phyloP scores from a whole-genome alignment of 2,329 filamentous ascomycete species.

The Fusarium liriodendri region DNA sequence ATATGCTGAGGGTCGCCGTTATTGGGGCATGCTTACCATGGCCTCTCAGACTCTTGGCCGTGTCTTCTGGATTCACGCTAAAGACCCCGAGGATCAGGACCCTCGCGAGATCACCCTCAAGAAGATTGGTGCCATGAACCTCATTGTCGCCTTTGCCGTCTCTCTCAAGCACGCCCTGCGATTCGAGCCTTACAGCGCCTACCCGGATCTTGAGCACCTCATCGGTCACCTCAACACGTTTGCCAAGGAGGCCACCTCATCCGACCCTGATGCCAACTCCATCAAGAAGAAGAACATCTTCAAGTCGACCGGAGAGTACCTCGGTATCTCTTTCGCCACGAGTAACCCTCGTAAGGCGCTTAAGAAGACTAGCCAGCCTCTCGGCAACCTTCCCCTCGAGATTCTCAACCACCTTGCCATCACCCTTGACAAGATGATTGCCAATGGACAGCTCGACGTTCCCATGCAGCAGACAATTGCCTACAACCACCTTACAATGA shows the following conservation, averaged over 20 bases:
- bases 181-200: slow-evolving; percentile 84
- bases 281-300: slow-evolving; percentile 62
- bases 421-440: slow-evolving; percentile 72
- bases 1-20: slow-evolving; percentile 72
- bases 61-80: slow-evolving; percentile 85
- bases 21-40: slow-evolving; percentile 70
- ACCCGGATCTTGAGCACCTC: slow-evolving; percentile 77
- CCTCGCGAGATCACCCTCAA: slow-evolving; percentile 75
- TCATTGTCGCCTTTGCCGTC: slow-evolving; percentile 81
- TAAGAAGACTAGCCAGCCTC: slow-evolving; percentile 77
- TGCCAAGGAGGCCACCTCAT: slow-evolving; percentile 65
- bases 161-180: slow-evolving; percentile 85
- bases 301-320: slow-evolving; percentile 76
- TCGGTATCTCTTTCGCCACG: slow-evolving; percentile 80
- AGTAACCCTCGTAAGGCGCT: slow-evolving; percentile 83
- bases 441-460: slow-evolving; percentile 65
- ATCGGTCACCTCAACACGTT: slow-evolving; percentile 81
- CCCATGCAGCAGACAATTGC: slow-evolving; percentile 70
- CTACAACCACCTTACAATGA: slow-evolving; percentile 68
- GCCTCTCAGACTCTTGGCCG: slow-evolving; percentile 77
- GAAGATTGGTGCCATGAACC: slow-evolving; percentile 81
- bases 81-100: slow-evolving; percentile 59
- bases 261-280: slow-evolving; percentile 49
- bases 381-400: slow-evolving; percentile 87
- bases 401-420: slow-evolving; percentile 78